These are phyloP conservation scores for Solanum hybrid DNA, from an alignment of 305 asterid genomes.

Conservation along the genomic window DNA sequence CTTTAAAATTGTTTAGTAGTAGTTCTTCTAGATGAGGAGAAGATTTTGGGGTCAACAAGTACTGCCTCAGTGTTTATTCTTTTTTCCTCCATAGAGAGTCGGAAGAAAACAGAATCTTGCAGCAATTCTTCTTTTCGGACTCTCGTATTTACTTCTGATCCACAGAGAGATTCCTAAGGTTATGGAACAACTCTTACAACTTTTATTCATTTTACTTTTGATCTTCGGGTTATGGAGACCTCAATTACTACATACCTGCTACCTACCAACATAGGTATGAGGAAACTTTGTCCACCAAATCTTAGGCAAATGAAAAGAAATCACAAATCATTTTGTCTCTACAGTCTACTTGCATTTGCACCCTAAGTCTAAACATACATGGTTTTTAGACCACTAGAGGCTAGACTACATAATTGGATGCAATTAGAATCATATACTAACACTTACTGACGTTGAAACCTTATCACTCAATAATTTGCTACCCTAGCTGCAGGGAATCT, in stretches of 20 bases:
- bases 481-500: background rate
- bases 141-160: background rate
- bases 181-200: background rate
- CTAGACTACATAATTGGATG: background rate
- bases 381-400: background rate
- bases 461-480: background rate
- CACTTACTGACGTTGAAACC: background rate
- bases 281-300: background rate
- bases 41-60: background rate
- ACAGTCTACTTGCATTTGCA: background rate
- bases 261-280: background rate
- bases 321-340: background rate
- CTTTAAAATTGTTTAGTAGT: background rate
- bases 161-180: background rate
- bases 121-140: background rate
- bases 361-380: background rate
- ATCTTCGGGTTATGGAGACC: background rate
- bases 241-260: background rate
- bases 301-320: background rate
- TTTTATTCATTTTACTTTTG: background rate
- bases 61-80: background rate
- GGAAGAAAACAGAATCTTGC: background rate
- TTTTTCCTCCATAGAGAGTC: background rate
- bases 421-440: background rate
- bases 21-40: background rate